A percentile compares a stretch with the other conserved stretches of the same genome.
phyloP scores from a whole-genome alignment of 2,329 filamentous ascomycete genomes.

The Trichoderma atrobrunneum region DNA sequence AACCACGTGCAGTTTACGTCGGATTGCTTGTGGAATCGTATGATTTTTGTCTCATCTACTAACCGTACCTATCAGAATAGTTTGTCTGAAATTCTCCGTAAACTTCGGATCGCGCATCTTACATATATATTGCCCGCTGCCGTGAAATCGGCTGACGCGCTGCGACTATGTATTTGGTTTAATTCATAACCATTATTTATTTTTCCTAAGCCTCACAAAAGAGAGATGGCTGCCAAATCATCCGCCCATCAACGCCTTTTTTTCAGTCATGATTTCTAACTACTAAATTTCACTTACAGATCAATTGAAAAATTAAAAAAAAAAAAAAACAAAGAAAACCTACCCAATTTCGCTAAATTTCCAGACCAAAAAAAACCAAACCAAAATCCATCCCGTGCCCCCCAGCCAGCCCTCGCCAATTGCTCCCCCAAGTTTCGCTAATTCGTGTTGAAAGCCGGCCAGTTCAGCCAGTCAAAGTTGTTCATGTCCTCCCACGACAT shows the following conservation, averaged over 20 bases:
- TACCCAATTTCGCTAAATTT: not conserved
- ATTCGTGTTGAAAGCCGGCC: conserved; percentile 44
- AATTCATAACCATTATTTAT: not conserved
- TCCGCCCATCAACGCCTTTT: not conserved
- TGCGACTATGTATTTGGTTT: not conserved
- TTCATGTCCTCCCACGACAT: conserved; percentile 59
- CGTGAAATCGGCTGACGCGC: not conserved
- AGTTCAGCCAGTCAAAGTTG: conserved; percentile 56
- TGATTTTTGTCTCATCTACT: not conserved
- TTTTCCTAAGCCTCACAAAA: not conserved
- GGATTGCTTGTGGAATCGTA: not conserved
- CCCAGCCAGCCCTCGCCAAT: not conserved
- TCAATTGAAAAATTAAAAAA: not conserved
- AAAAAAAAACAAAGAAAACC: not conserved
- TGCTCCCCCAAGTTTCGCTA: not conserved
- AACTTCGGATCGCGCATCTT: not conserved
- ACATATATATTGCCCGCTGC: not conserved
- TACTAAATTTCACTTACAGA: not conserved
- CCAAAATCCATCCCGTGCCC: not conserved
- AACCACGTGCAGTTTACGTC: not conserved
- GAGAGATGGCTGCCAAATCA: not conserved
- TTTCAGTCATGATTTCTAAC: not conserved
- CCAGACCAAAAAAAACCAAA: not conserved
- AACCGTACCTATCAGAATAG: not conserved
- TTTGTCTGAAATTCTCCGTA: not conserved